phyloP scores from a whole-genome alignment of 2,329 filamentous ascomycete species.

The Helotiales sp. region DNA sequence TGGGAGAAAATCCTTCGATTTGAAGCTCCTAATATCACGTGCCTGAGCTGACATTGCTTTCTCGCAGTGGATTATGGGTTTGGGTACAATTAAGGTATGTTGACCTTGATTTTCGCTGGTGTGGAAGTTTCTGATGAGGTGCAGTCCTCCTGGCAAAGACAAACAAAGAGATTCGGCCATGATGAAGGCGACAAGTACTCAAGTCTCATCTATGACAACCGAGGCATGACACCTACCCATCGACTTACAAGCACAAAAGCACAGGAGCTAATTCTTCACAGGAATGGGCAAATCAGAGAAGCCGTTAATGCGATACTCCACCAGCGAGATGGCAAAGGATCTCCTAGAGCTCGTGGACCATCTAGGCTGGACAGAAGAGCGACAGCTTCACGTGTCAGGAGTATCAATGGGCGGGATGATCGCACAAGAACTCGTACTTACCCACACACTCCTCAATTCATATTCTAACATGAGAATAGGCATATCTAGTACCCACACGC shows the following conservation, averaged over 20 bases:
- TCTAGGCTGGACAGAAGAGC: conserved; percentile 67
- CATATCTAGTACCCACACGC: conserved; percentile 55
- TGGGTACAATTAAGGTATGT: conserved; percentile 63
- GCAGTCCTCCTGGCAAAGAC: conserved; percentile 76
- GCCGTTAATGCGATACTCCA: conserved; percentile 78
- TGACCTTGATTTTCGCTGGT: not conserved
- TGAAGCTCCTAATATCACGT: too few species aligned
- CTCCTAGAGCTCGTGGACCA: conserved; percentile 71
- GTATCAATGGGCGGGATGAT: conserved; percentile 94
- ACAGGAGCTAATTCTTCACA: conserved; percentile 21
- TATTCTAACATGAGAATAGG: too few species aligned
- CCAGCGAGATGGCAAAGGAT: conserved; percentile 83
- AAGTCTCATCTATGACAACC: conserved; percentile 80
- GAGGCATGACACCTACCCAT: conserved; percentile 50
- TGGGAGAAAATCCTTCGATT: too few species aligned
- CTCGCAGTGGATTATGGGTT: conserved; percentile 76
- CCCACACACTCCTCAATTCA: not conserved
- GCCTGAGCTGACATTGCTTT: conserved; percentile 24
- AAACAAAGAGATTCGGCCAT: conserved; percentile 83
- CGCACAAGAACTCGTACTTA: conserved; percentile 73
- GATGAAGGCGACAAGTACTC: conserved; percentile 69
- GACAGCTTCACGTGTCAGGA: conserved; percentile 71
- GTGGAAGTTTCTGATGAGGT: conserved; percentile 41
- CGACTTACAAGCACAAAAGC: too few species aligned
- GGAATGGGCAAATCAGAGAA: conserved; percentile 80